Base-by-base conservation (phyloP, 768 basidiomycete species). In the Mycena alexandri region DNA sequence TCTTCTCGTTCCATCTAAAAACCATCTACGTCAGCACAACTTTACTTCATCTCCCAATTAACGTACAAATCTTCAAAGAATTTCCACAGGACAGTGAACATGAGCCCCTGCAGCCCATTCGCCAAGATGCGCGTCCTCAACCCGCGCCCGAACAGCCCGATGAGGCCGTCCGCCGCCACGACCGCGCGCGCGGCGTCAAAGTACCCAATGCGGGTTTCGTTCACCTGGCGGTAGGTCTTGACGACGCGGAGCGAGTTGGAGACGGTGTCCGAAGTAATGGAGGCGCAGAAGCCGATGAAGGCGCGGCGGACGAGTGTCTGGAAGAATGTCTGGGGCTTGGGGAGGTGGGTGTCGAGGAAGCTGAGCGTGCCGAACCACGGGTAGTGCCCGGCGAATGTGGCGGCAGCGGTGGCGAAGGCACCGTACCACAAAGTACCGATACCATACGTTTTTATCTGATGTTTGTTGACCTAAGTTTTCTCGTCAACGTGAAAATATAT, bases 181-280 rank as follows among this genome's bases (percentile, higher is more conserved):
- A 99, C 92, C 7, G 87, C 89, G 53, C 85, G 85, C 0, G 94
- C 95, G 0, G 95, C 93, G 57, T 90, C 87, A 5, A 84, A 62
- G 76, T 98, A 99, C 1, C 90, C 87, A 17, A 99, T 91, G 34
- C 88, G 86, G 6, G 87, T 88, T 67, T 92, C 90, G 75, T 95
- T 89, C 36, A 96, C 95, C 77, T 99, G 97, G 17, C 96, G 83
- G 79, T 98, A 98, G 0, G 97, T 98, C 85, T 98, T 99, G 75
- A 99, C 80, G 3, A 99, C 96, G 21, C 95, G 88, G 2, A 99
- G 82, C 7, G 92, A 94, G 81, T 98, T 98, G 48, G 92, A 94
- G 46, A 92, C 75, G 2, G 90, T 92, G 75, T 98, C 97, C 13
- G 94, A 96, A 3, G 90, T 83, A 58, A 98, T 83, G 6, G 94